phyloP scores from a whole-genome alignment of 2,329 filamentous ascomycete genomes.

The Neurospora sp. region DNA sequence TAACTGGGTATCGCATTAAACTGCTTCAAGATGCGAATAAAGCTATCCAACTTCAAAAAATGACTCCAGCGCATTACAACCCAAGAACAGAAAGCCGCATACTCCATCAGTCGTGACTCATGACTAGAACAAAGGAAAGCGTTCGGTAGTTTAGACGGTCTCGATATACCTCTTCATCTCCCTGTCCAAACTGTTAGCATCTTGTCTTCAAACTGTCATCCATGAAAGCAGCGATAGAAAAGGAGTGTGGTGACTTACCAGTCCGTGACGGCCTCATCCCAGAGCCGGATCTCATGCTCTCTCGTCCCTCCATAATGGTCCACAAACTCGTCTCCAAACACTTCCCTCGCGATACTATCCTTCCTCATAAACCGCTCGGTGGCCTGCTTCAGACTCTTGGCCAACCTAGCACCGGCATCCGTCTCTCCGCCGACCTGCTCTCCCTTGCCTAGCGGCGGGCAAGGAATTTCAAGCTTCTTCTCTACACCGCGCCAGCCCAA shows the following conservation, averaged over 20 bases:
- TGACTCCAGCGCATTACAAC: not conserved
- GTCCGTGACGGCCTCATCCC: constrained; percentile 94
- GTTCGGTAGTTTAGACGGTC: constrained; percentile 42
- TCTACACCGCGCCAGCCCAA: constrained; percentile 87
- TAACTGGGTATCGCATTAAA: not conserved
- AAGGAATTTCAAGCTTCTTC: constrained; percentile 76
- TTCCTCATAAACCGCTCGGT: constrained; percentile 66
- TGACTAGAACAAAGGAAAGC: not conserved
- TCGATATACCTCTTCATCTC: constrained; percentile 72
- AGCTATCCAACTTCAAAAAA: not conserved
- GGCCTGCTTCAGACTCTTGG: constrained; percentile 79
- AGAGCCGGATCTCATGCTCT: constrained; percentile 81
- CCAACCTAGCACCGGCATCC: constrained; percentile 68
- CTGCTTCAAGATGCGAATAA: not conserved
- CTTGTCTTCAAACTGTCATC: not conserved
- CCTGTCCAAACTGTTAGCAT: constrained; percentile 33
- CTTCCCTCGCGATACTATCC: constrained; percentile 82
- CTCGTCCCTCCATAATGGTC: constrained; percentile 90
- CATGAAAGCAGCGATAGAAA: not conserved
- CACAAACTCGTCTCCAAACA: constrained; percentile 91
- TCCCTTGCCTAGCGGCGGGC: constrained; percentile 76
- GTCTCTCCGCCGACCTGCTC: constrained; percentile 65
- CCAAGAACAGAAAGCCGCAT: not conserved
- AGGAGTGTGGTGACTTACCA: constrained; percentile 53
- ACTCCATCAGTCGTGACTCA: not conserved